A percentile compares a stretch with the other conserved stretches of the same genome.
These are phyloP conservation scores for Akanthomyces uredinophilus DNA, from an alignment of 2,329 filamentous ascomycete genomes.

Conservation along the genomic window DNA sequence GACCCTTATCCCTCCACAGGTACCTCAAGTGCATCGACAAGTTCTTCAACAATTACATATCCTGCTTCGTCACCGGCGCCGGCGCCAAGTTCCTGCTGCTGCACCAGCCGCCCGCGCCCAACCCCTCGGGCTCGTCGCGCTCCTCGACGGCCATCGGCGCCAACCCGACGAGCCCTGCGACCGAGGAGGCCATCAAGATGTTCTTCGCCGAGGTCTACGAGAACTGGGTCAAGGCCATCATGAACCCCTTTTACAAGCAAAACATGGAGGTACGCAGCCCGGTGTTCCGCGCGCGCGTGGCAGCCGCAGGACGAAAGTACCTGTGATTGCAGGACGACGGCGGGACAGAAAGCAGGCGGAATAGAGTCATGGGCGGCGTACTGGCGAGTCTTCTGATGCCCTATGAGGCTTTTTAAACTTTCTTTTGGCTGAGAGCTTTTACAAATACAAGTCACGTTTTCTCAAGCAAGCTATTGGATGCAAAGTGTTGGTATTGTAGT, in stretches of 20 bases:
- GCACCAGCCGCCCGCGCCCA: slow-evolving; percentile 62
- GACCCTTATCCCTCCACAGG: slow-evolving; percentile 43
- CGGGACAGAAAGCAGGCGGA: not conserved
- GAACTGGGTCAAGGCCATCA: slow-evolving; percentile 91
- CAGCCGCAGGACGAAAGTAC: slow-evolving; percentile 88
- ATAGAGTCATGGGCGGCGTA: not conserved
- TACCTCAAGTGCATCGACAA: slow-evolving; percentile 96
- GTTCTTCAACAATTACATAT: slow-evolving; percentile 94
- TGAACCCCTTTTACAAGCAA: slow-evolving; percentile 91
- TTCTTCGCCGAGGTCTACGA: slow-evolving; percentile 97
- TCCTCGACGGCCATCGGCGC: slow-evolving; percentile 68
- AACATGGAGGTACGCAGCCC: slow-evolving; percentile 84
- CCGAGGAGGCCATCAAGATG: slow-evolving; percentile 90
- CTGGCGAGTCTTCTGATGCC: not conserved
- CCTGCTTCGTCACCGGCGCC: slow-evolving; percentile 86
- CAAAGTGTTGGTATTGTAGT: slow-evolving; percentile 9
- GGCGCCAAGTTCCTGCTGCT: slow-evolving; percentile 94
- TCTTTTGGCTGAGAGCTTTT: not conserved
- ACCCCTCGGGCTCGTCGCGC: slow-evolving; percentile 40
- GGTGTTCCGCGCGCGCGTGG: slow-evolving; percentile 76
- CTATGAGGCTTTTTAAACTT: not conserved
- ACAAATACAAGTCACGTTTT: not conserved
- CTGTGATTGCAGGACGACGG: slow-evolving; percentile 44
- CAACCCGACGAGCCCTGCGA: slow-evolving; percentile 83
- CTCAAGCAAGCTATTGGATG: not conserved